Conservation (phyloP, 2,329 filamentous ascomycete genomes). For the Tothia fuscella region DNA sequence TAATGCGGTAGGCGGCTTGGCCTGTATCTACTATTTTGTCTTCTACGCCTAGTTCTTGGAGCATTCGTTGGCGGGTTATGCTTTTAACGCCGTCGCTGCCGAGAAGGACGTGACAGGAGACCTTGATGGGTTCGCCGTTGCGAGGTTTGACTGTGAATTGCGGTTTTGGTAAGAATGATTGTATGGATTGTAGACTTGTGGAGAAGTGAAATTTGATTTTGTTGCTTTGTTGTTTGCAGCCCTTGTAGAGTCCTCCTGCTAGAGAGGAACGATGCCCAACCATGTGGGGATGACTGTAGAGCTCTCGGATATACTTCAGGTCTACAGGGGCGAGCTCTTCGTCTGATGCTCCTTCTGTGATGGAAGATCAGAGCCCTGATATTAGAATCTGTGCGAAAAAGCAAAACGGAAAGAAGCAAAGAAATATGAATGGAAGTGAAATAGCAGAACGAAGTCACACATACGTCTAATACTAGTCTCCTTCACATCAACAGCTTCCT, state of each 20-base stretch:
- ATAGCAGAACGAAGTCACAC: neutral
- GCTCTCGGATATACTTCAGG: constrained; percentile 52
- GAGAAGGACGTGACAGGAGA: constrained; percentile 37
- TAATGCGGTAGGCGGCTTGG: constrained; percentile 69
- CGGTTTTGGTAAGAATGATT: constrained; percentile 47
- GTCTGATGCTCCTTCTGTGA: constrained; percentile 52
- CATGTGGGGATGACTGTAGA: constrained; percentile 67
- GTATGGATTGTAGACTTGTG: constrained; percentile 42
- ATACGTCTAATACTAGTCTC: constrained; percentile 60
- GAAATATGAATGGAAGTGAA: neutral
- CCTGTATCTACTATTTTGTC: constrained; percentile 55
- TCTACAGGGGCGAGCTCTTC: constrained; percentile 59
- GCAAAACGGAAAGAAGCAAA: neutral
- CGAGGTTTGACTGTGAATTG: constrained; percentile 48
- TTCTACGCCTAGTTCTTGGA: constrained; percentile 38
- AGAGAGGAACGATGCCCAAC: constrained; percentile 66
- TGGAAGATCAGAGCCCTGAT: neutral
- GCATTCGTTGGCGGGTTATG: constrained; percentile 37
- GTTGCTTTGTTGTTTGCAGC: constrained; percentile 49
- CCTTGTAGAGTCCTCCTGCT: constrained; percentile 56
- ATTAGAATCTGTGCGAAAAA: neutral
- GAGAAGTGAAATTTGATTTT: constrained; percentile 58
- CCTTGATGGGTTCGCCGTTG: constrained; percentile 34
- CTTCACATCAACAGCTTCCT: constrained; percentile 57
- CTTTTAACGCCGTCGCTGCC: constrained; percentile 40